Evolutionary conservation across 208 protist genomes (phyloP).

Genomic region (Leishmania aethiopica): DNA sequence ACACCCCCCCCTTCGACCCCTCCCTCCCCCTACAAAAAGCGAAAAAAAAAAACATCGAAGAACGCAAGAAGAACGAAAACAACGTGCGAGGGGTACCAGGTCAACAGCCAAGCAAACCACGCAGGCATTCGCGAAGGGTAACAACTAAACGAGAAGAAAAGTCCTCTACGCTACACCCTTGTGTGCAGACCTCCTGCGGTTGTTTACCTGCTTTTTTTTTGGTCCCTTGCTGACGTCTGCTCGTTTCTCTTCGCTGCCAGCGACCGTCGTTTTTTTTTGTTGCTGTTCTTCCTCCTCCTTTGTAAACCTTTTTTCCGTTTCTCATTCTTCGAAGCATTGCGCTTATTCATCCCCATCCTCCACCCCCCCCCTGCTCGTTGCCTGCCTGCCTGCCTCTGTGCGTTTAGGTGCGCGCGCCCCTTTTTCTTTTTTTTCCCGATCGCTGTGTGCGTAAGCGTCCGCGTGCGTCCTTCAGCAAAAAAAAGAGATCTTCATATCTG

Average conservation of each 20-base stretch:
- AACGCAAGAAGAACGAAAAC: background rate
- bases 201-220: no score
- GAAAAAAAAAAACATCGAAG: background rate
- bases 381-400: background rate
- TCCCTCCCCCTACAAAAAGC: background rate
- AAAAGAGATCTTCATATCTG: background rate
- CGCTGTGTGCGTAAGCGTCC: background rate
- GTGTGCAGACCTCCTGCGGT: background rate
- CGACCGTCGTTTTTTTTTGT: background rate
- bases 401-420: background rate
- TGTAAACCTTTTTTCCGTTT: background rate
- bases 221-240: background rate
- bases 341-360: background rate
- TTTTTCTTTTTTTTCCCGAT: background rate
- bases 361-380: background rate
- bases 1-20: background rate
- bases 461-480: background rate
- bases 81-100: background rate
- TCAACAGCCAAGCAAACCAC: background rate
- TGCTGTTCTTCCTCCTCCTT: no score
- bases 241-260: background rate
- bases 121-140: background rate
- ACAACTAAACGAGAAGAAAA: background rate
- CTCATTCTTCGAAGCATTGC: background rate
- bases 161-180: background rate